Evolutionary conservation across 1,284 basidiomycete species (phyloP).

Genomic region (Papiliotrema laurentii): DNA sequence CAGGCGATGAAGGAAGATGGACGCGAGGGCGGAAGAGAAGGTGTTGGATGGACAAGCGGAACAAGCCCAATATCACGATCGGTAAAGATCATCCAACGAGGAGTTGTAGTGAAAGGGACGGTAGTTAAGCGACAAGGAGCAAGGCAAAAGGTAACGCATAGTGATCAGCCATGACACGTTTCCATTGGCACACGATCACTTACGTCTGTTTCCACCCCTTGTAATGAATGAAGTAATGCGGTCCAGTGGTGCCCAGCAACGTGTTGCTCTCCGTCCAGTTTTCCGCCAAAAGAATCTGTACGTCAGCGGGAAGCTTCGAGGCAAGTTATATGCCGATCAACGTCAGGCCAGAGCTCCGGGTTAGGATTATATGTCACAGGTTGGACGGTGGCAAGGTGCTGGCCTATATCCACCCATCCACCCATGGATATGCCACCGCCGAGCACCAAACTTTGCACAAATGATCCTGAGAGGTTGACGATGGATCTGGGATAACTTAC

Average conservation of each 20-base stretch:
- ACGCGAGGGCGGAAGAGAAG: too few relatives aligned
- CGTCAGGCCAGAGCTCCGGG: not conserved
- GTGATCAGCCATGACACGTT: too few relatives aligned
- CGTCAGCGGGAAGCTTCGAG: not conserved
- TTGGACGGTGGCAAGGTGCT: not conserved
- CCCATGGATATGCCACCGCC: conserved; percentile 4
- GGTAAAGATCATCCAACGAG: too few relatives aligned
- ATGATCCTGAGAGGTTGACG: conserved; percentile 10
- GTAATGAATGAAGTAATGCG: conserved; percentile 95
- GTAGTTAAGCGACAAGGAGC: too few relatives aligned
- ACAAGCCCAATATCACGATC: too few relatives aligned
- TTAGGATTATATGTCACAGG: not conserved
- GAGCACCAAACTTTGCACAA: conserved; percentile 8
- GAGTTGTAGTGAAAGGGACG: too few relatives aligned
- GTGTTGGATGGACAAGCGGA: too few relatives aligned
- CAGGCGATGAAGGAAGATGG: not conserved
- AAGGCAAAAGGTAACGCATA: too few relatives aligned
- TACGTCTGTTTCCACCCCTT: conserved; percentile 99
- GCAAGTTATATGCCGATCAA: not conserved
- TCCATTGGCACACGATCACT: conserved; percentile 41
- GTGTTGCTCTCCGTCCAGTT: conserved; percentile 68
- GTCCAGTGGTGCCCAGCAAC: conserved; percentile 62
- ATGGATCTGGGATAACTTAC: conserved; percentile 40
- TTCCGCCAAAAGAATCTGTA: conserved; percentile 70
- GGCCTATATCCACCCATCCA: conserved; percentile 16